Base-by-base conservation (phyloP, 768 basidiomycete species). In the Pleurotus djamor region DNA sequence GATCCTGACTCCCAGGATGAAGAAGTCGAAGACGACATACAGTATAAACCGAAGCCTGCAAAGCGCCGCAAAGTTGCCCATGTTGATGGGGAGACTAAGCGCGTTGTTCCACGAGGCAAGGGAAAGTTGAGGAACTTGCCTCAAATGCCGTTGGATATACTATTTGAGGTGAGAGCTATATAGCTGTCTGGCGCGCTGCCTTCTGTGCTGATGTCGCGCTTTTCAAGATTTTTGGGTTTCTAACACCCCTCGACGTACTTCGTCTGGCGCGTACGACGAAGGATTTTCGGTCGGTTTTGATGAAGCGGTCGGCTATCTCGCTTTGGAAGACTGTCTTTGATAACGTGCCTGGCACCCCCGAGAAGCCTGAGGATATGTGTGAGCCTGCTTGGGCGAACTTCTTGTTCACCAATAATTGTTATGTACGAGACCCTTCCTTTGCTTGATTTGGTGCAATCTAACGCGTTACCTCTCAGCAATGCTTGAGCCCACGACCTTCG, bases 331-430 rank as follows among this genome's bases (percentile, higher is more conserved):
- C 71, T 21, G 76, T 79, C 41, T 73, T 77, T 21, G 67, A 66
- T 34, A 77, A 77, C 59, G 69, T 84, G 35, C 66, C 69, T 8
- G 75, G 71, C 48, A 64, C 85, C 43, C 85, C 84, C 0, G 72
- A 76, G 43, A 78, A 76, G 52, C 83, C 83, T 5, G 65, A 71
- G 38, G 78, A 73, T 35, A 73, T 85, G 76, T 74, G 69, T 47
- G 83, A 85, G 60, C 78, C 80, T 4, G 72, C 76, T 34, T 86
- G 76, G 70, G 76, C 77, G 5, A 80, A 82, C 62, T 75, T 86
- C 35, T 74, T 72, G 10, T 86, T 82, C 59, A 80, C 78, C 55
- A 77, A 76, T 3, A 74, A 77, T 64, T 86, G 84, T 59, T 78
- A 83, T 69, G 85, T 62, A 16, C 32, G 12, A 7, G 13, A 17